Percentiles rank a stretch among this genome's conserved stretches.
These are phyloP conservation scores for Isatis lusitanica DNA, from an alignment of 441 rosid species.

Conservation along the genomic window DNA sequence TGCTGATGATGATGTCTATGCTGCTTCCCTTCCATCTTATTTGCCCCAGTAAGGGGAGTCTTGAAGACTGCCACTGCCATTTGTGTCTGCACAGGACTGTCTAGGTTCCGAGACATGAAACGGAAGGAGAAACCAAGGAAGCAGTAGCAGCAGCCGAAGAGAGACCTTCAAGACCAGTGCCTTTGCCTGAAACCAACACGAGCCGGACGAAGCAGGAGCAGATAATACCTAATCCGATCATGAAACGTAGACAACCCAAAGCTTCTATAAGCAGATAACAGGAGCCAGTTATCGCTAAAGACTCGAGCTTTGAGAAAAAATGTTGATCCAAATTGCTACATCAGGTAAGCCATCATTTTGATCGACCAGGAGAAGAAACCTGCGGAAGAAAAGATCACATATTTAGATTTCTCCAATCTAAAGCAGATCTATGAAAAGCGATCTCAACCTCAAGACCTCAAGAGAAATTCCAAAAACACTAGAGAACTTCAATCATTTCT, in stretches of 20 bases:
- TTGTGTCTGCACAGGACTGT: constrained; percentile 83
- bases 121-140: constrained; percentile 27
- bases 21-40: constrained; percentile 59
- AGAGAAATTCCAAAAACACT: constrained; percentile 8
- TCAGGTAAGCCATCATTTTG: constrained; percentile 40
- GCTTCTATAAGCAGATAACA: constrained; percentile 16
- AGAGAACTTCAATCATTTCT: not conserved
- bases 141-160: constrained; percentile 46
- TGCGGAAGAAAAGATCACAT: constrained; percentile 30
- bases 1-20: constrained; percentile 28
- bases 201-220: constrained; percentile 21
- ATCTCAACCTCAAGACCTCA: constrained; percentile 23
- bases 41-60: constrained; percentile 59
- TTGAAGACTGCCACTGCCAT: constrained; percentile 73
- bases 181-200: constrained; percentile 43
- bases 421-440: constrained; percentile 9
- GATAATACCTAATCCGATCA: constrained; percentile 39
- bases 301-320: constrained; percentile 17
- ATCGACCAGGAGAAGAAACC: constrained; percentile 26
- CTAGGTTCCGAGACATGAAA: constrained; percentile 75
- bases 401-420: not conserved
- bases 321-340: constrained; percentile 32
- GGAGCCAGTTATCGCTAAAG: constrained; percentile 11
- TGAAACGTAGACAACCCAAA: constrained; percentile 36
- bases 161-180: constrained; percentile 40